phyloP scores from a whole-genome alignment of 352 stramenopile species.

The Pythium oligandrum region DNA sequence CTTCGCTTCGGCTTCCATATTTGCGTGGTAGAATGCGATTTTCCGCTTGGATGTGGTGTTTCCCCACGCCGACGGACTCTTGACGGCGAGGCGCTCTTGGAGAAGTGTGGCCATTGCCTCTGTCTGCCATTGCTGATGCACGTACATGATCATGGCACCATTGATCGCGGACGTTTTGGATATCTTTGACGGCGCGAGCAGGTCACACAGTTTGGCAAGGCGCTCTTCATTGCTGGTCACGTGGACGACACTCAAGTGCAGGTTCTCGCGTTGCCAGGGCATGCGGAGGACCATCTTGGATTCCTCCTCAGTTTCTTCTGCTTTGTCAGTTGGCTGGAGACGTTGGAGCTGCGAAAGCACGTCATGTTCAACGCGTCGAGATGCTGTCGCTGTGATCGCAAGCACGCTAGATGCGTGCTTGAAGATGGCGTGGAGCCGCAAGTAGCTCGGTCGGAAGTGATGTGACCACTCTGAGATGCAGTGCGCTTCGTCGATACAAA shows the following conservation, averaged over 20 bases:
- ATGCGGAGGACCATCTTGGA: constrained; percentile 42
- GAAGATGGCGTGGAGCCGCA: constrained; percentile 56
- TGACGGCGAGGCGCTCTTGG: constrained; percentile 38
- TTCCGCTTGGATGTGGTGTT: constrained; percentile 25
- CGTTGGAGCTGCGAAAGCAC: constrained; percentile 52
- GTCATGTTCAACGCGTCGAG: constrained; percentile 63
- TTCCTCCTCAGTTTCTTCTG: constrained; percentile 29
- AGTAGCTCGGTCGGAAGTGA: constrained; percentile 90
- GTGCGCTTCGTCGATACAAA: constrained; percentile 94
- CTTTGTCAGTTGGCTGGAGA: not conserved
- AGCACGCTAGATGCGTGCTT: constrained; percentile 71
- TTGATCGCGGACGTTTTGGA: not conserved
- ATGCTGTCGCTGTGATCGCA: constrained; percentile 92
- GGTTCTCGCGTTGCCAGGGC: constrained; percentile 69
- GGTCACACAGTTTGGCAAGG: constrained; percentile 29
- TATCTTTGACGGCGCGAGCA: constrained; percentile 21
- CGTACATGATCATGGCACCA: constrained; percentile 76
- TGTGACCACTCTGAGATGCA: constrained; percentile 95
- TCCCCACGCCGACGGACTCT: constrained; percentile 19
- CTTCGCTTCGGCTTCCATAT: constrained; percentile 78
- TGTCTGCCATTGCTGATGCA: constrained; percentile 75
- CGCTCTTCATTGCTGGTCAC: constrained; percentile 59
- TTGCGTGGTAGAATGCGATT: constrained; percentile 91
- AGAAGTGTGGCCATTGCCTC: constrained; percentile 65
- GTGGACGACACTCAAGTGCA: constrained; percentile 48